Evolutionary conservation across 2,329 filamentous ascomycete species (phyloP).

Genomic region (Xylaria hypoxylon): DNA sequence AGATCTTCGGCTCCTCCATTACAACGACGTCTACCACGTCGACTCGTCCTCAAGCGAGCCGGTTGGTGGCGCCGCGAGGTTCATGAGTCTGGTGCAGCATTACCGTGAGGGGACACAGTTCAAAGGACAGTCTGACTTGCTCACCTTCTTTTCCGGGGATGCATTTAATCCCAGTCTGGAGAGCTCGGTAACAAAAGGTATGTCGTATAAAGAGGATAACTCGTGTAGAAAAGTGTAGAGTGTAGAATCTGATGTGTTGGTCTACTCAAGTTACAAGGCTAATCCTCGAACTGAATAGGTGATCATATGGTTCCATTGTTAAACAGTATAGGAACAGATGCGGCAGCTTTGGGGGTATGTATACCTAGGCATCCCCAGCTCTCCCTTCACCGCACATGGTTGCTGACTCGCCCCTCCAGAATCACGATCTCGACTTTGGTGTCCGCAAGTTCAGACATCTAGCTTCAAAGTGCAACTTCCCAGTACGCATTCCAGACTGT

Average conservation of each 20-base stretch:
- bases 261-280: neutral
- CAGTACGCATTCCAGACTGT: constrained; percentile 50
- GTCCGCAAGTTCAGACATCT: constrained; percentile 82
- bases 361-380: constrained; percentile 44
- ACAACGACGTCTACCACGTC: constrained; percentile 94
- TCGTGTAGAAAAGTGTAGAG: neutral
- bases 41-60: constrained; percentile 81
- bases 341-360: constrained; percentile 82
- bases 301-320: constrained; percentile 89
- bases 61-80: constrained; percentile 82
- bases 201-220: constrained; percentile 30
- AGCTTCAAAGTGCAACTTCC: constrained; percentile 80
- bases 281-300: constrained; percentile 54
- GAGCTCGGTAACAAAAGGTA: constrained; percentile 87
- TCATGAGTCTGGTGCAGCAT: constrained; percentile 81
- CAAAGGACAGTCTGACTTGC: constrained; percentile 70
- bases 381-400: constrained; percentile 21
- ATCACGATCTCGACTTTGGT: constrained; percentile 94
- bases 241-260: neutral
- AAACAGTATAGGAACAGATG: constrained; percentile 80
- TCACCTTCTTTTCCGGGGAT: constrained; percentile 91
- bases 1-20: constrained; percentile 85
- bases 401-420: constrained; percentile 60
- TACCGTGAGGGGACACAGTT: constrained; percentile 75
- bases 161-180: constrained; percentile 93